Evolutionary conservation across 306 rosid genomes (phyloP).

Genomic region (Fagus sylvatica): DNA sequence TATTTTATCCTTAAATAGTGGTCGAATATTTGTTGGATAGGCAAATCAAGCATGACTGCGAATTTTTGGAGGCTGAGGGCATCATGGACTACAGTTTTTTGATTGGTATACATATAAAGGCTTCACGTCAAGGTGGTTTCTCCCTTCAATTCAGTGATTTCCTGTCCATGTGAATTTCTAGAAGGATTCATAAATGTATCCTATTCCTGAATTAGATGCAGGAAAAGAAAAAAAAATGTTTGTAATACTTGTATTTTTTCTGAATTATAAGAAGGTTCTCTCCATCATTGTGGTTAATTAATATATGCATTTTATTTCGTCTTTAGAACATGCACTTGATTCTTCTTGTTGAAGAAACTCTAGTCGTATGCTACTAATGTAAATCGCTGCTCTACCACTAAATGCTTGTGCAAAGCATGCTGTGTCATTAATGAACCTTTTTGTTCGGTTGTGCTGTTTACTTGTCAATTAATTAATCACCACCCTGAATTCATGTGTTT

Average conservation of each 20-base stretch:
- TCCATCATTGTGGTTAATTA: background rate
- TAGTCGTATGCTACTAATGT: no score
- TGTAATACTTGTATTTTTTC: background rate
- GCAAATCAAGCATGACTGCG: constrained; percentile 51
- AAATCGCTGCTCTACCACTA: no score
- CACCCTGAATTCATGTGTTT: no score
- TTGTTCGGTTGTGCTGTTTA: no score
- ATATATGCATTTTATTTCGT: background rate
- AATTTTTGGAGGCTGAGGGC: constrained; percentile 48
- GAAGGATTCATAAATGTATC: background rate
- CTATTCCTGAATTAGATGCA: no score
- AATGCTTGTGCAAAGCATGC: no score
- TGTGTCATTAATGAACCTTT: no score
- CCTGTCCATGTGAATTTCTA: background rate
- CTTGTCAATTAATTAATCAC: no score
- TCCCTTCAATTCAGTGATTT: background rate
- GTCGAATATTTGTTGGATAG: constrained; percentile 22
- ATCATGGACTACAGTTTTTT: constrained; percentile 52
- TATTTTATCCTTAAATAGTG: background rate
- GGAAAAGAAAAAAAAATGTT: background rate
- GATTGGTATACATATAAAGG: constrained; percentile 36
- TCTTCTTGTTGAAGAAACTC: background rate
- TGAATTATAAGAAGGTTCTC: background rate
- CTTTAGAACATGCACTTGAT: background rate
- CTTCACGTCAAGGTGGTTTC: constrained; percentile 32